Percentiles rank a stretch among this genome's conserved stretches.
Evolutionary conservation across 305 asterid genomes (phyloP).

Genomic region (Fraxinus velutina): DNA sequence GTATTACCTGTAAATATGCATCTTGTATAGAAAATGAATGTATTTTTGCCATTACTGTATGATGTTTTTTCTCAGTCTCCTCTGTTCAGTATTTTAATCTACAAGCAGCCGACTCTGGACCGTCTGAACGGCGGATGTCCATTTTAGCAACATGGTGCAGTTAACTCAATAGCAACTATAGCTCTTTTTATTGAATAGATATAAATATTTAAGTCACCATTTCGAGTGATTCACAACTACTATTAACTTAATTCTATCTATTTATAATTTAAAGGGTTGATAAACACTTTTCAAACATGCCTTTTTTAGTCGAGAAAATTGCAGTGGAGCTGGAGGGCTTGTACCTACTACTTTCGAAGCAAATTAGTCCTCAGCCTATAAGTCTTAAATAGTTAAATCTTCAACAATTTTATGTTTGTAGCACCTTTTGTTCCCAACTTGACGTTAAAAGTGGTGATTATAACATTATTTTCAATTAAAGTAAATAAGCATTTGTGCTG

Average conservation of each 20-base stretch:
- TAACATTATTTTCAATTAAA: background rate
- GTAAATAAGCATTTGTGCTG: background rate
- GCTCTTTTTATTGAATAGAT: background rate
- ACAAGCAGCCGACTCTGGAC: background rate
- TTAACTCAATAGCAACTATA: background rate
- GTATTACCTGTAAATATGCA: conserved; percentile 41
- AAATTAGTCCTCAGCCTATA: background rate
- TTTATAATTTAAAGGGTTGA: background rate
- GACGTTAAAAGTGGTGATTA: background rate
- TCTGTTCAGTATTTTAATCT: background rate
- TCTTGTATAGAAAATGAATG: conserved; percentile 49
- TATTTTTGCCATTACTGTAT: conserved; percentile 44
- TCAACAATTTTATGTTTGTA: background rate
- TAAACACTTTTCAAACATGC: background rate
- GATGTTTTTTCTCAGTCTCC: background rate
- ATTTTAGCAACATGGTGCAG: background rate
- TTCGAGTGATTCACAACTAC: background rate
- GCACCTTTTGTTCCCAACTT: background rate
- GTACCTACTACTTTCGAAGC: background rate
- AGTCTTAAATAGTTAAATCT: no score
- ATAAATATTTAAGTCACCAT: background rate
- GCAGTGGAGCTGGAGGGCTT: background rate
- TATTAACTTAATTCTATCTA: background rate
- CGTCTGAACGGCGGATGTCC: background rate
- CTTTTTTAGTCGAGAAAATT: background rate